Evolutionary conservation across 805 yeast species (phyloP), one percentile per base, ranked within the genome.

Genomic region (Huiozyma naganishii): DNA sequence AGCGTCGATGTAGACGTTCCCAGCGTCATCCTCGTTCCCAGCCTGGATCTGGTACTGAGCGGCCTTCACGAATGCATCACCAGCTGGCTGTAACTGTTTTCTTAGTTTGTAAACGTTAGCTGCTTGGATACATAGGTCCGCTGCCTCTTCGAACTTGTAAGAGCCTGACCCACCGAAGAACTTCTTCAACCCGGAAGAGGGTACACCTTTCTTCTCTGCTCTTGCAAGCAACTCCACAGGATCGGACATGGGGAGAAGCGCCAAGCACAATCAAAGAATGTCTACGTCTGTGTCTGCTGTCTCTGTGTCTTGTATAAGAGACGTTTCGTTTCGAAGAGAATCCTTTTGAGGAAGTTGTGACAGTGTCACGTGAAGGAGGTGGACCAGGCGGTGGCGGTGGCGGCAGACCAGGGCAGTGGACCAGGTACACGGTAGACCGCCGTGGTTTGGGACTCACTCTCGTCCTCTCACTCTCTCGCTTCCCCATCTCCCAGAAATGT

Each of bases 51-150:
- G 95, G 46, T 80, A 76, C 11, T 74, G 77, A 1, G 97, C 94
- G 1, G 98, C 97, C 55, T 77, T 79, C 48, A 83, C 80, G 58
- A 89, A 90, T 13, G 87, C 79, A 49, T 73, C 68, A 8, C 97
- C 97, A 0, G 97, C 97, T 42, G 72, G 67, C 17, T 70, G 65
- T 51, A 75, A 74, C 57, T 87, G 83, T 56, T 84, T 85, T 52
- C 77, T 79, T 45, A 92, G 65, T 48, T 89, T 76, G 68, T 79
- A 92, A 29, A 77, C 73, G 57, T 90, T 92, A n/a, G 94, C 99
- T 2, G 98, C 98, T 63, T 89, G 94, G 23, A 82, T 71, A 59
- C 80, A 90, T 29, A 86, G 66, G 51, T 92, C 98, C 3, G 89
- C 81, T 4, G 98, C 97, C 50, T 92, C 98, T 59, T 92, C 99